Percentiles rank a stretch among this genome's conserved stretches.
phyloP scores from a whole-genome alignment of 2,329 filamentous ascomycete genomes.

The Aspergillus glaucus region DNA sequence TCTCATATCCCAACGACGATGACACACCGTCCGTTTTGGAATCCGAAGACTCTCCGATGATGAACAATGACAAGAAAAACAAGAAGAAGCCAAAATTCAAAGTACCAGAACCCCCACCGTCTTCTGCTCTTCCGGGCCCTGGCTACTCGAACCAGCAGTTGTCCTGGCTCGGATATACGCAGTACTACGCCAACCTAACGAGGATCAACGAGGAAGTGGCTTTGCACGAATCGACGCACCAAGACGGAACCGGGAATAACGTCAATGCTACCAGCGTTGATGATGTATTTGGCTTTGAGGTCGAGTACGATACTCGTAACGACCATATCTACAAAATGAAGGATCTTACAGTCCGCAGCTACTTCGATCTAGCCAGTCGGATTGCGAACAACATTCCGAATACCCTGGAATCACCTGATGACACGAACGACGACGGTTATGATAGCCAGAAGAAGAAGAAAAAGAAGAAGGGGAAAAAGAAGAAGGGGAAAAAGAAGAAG shows the following conservation, averaged over 20 bases:
- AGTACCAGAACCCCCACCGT: slow-evolving; percentile 66
- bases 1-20: slow-evolving; percentile 4
- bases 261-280: slow-evolving; percentile 9
- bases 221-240: background rate
- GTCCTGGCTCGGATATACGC: slow-evolving; percentile 71
- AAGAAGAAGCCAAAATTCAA: slow-evolving; percentile 49
- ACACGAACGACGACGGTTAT: slow-evolving; percentile 33
- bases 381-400: slow-evolving; percentile 53
- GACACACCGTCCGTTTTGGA: background rate
- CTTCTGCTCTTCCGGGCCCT: slow-evolving; percentile 69
- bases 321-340: slow-evolving; percentile 68
- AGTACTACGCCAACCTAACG: slow-evolving; percentile 94
- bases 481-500: slow-evolving; percentile 38
- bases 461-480: slow-evolving; percentile 30
- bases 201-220: slow-evolving; percentile 69
- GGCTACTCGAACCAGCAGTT: slow-evolving; percentile 83
- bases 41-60: slow-evolving; percentile 1
- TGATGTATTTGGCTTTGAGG: slow-evolving; percentile 63
- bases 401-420: slow-evolving; percentile 16
- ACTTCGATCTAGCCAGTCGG: slow-evolving; percentile 69
- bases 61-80: slow-evolving; percentile 31
- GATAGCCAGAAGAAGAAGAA: slow-evolving; percentile 45
- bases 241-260: background rate
- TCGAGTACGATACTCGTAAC: slow-evolving; percentile 79
- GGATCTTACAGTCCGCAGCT: slow-evolving; percentile 79